These are phyloP conservation scores for Trichosanthes cucumerina DNA, from an alignment of 306 rosid species.

Conservation along the genomic window DNA sequence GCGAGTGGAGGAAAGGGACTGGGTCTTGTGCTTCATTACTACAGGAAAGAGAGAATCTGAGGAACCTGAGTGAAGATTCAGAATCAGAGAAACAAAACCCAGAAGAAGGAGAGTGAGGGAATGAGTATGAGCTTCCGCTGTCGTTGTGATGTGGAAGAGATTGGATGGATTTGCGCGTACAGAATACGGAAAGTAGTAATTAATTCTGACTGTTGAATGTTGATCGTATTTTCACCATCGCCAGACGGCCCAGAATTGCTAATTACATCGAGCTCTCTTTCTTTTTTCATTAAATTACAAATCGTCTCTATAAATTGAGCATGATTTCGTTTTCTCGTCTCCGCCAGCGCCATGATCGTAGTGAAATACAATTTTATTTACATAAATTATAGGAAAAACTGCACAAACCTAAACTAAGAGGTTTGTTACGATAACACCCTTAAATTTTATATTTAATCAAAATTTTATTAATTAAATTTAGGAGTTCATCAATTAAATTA, in stretches of 20 bases:
- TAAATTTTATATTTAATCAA: too few relatives aligned
- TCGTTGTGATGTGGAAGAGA: not conserved
- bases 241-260: not conserved
- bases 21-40: constrained; percentile 32
- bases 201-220: not conserved
- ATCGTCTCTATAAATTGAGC: too few relatives aligned
- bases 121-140: not conserved
- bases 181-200: not conserved
- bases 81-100: not conserved
- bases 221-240: not conserved
- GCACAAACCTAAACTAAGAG: too few relatives aligned
- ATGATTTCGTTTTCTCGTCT: too few relatives aligned
- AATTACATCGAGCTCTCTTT: too few relatives aligned
- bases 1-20: constrained; percentile 14
- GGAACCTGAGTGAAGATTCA: not conserved
- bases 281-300: not conserved
- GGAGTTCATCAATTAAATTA: too few relatives aligned
- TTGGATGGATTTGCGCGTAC: not conserved
- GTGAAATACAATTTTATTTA: too few relatives aligned
- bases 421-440: too few relatives aligned
- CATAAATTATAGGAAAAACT: too few relatives aligned
- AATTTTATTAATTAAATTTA: too few relatives aligned
- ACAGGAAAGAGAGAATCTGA: not conserved
- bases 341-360: too few relatives aligned
- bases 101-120: not conserved